Conservation (phyloP, 495 filamentous ascomycete species). For the Neurospora sp. region DNA sequence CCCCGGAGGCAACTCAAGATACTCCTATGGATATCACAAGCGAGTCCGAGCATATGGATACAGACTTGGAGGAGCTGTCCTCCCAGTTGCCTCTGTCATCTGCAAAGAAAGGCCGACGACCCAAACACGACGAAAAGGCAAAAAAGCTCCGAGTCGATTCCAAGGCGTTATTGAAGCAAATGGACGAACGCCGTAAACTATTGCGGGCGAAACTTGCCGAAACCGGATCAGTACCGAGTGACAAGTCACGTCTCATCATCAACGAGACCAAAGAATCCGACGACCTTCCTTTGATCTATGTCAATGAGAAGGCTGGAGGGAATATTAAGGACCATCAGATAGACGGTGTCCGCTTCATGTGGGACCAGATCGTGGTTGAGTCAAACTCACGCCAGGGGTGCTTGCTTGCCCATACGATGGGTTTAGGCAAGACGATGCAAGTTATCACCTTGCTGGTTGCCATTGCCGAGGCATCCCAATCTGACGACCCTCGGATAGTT, state of each 20-base stretch:
- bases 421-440: constrained; percentile 90
- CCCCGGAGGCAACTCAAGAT: neutral
- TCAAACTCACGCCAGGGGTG: constrained; percentile 55
- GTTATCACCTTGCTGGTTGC: constrained; percentile 69
- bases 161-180: constrained; percentile 31
- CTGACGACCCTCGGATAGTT: constrained; percentile 41
- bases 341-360: constrained; percentile 76
- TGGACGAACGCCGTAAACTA: constrained; percentile 38
- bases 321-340: constrained; percentile 49
- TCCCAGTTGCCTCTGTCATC: constrained; percentile 5
- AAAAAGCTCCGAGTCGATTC: constrained; percentile 37
- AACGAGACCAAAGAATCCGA: constrained; percentile 55
- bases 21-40: neutral
- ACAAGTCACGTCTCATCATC: constrained; percentile 48
- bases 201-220: constrained; percentile 32
- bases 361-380: constrained; percentile 60
- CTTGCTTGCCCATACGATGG: constrained; percentile 87
- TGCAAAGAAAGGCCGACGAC: constrained; percentile 37
- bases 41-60: constrained; percentile 3
- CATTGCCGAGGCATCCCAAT: constrained; percentile 53
- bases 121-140: constrained; percentile 36
- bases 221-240: constrained; percentile 28
- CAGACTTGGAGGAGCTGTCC: constrained; percentile 1
- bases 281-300: constrained; percentile 39
- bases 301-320: constrained; percentile 36